Evolutionary conservation across 2,329 filamentous ascomycete genomes (phyloP).

Genomic region (Microdochium nivale): DNA sequence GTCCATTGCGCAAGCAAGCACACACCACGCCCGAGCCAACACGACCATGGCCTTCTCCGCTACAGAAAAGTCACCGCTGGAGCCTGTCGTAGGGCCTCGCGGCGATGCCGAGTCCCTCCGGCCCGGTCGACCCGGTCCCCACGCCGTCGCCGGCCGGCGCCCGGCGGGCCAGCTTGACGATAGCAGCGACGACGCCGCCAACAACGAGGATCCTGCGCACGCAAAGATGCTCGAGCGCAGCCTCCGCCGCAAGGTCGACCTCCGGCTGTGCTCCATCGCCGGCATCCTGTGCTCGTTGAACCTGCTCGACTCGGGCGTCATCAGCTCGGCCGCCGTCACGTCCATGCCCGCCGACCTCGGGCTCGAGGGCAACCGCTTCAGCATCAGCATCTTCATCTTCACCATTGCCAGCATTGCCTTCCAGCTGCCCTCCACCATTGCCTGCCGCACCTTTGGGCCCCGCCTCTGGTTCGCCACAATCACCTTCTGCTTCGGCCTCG

Average conservation of each 20-base stretch:
- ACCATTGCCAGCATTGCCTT: conserved; percentile 60
- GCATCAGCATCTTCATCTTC: conserved; percentile 65
- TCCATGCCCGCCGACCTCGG: conserved; percentile 57
- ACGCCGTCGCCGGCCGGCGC: background rate
- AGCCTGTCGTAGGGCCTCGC: background rate
- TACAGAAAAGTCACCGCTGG: background rate
- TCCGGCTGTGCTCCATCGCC: conserved; percentile 61
- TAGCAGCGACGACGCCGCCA: background rate
- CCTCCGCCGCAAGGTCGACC: conserved; percentile 55
- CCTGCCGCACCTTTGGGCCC: conserved; percentile 56
- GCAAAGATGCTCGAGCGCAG: conserved; percentile 24
- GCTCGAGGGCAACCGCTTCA: conserved; percentile 57
- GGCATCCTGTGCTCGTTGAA: conserved; percentile 63
- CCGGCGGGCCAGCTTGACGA: conserved; percentile 5
- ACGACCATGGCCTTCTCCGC: background rate
- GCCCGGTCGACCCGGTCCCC: no score
- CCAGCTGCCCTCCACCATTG: conserved; percentile 60
- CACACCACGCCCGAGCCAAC: no score
- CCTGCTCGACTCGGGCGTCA: conserved; percentile 61
- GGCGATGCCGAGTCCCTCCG: background rate
- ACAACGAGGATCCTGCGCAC: conserved; percentile 3
- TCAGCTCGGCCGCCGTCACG: conserved; percentile 61
- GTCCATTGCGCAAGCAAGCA: background rate
- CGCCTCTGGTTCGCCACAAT: conserved; percentile 57
- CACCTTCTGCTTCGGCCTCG: conserved; percentile 50